Evolutionary conservation across 345 rosid genomes (phyloP).

Genomic region (Isatis tinctoria): DNA sequence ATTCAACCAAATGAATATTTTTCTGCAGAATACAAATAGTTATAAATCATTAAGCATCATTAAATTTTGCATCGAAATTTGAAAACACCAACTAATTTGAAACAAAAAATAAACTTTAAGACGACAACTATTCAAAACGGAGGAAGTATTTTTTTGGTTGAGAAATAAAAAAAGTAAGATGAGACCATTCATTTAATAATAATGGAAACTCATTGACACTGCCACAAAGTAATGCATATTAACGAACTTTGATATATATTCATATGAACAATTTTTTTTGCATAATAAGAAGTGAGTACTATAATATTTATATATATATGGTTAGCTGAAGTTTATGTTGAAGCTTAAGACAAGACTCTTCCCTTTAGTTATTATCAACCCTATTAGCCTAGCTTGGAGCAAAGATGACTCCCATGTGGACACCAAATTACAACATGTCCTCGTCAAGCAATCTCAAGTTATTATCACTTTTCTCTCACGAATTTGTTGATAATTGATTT

Average conservation of each 20-base stretch:
- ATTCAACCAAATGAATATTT: too few species aligned
- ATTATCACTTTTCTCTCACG: constrained; percentile 10
- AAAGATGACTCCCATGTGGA: constrained; percentile 23
- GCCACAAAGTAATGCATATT: background rate
- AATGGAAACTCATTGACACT: background rate
- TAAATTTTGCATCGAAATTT: too few species aligned
- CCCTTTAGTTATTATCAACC: constrained; percentile 4
- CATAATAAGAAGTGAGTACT: background rate
- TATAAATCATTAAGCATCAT: too few species aligned
- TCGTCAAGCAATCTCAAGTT: constrained; percentile 33
- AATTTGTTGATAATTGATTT: constrained; percentile 1
- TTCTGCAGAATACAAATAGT: too few species aligned
- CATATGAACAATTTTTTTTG: background rate
- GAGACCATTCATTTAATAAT: background rate
- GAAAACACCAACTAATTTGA: too few species aligned
- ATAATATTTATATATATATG: background rate
- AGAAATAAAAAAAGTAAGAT: background rate
- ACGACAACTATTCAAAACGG: too few species aligned
- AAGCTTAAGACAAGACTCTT: constrained; percentile 17
- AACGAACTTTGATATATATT: background rate
- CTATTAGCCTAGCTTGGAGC: constrained; percentile 25
- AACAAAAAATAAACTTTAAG: too few species aligned
- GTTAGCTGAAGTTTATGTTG: constrained; percentile 10
- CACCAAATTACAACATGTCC: constrained; percentile 29
- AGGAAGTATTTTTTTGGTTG: too few species aligned